A percentile compares a stretch with the other conserved stretches of the same genome.
These are phyloP conservation scores for Colletotrichum phormii DNA, from an alignment of 2,329 filamentous ascomycete genomes.

Conservation along the genomic window DNA sequence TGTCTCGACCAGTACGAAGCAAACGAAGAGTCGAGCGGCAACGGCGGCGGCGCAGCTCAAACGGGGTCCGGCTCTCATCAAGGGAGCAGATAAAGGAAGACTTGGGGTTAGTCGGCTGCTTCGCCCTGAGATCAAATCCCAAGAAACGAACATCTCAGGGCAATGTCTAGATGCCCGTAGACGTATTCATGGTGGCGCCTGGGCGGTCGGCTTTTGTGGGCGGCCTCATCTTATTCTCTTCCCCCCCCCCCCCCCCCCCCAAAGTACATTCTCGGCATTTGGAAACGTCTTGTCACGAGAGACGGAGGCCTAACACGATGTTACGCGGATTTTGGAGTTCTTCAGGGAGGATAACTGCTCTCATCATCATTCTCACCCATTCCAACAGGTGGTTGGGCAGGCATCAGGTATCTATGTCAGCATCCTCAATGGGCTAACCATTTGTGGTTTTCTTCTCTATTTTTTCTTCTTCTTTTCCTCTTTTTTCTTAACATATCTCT, in stretches of 20 bases:
- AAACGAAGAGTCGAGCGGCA: conserved; percentile 48
- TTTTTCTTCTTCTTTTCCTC: conserved; percentile 28
- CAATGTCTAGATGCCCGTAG: conserved; percentile 10
- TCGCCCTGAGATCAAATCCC: conserved; percentile 3
- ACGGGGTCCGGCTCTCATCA: conserved; percentile 32
- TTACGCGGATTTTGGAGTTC: conserved; percentile 28
- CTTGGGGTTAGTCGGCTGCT: background rate
- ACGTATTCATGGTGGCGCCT: conserved; percentile 8
- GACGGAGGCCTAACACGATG: conserved; percentile 26
- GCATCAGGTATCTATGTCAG: conserved; percentile 34
- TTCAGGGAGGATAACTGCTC: conserved; percentile 31
- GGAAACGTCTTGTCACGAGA: conserved; percentile 11
- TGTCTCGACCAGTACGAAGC: conserved; percentile 60
- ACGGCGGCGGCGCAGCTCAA: conserved; percentile 40
- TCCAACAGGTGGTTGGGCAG: conserved; percentile 31
- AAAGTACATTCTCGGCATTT: conserved; percentile 31
- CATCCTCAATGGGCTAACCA: conserved; percentile 25
- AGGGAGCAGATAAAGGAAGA: conserved; percentile 28
- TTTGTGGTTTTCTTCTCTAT: conserved; percentile 32
- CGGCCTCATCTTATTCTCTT: conserved; percentile 4
- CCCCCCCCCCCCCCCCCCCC: background rate
- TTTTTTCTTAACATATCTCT: conserved; percentile 8
- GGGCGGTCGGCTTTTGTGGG: conserved; percentile 11
- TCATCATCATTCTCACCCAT: conserved; percentile 24
- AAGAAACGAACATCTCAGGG: conserved; percentile 1